These are phyloP conservation scores for Passalora sequoiae DNA, from an alignment of 2,329 filamentous ascomycete genomes.

Conservation along the genomic window DNA sequence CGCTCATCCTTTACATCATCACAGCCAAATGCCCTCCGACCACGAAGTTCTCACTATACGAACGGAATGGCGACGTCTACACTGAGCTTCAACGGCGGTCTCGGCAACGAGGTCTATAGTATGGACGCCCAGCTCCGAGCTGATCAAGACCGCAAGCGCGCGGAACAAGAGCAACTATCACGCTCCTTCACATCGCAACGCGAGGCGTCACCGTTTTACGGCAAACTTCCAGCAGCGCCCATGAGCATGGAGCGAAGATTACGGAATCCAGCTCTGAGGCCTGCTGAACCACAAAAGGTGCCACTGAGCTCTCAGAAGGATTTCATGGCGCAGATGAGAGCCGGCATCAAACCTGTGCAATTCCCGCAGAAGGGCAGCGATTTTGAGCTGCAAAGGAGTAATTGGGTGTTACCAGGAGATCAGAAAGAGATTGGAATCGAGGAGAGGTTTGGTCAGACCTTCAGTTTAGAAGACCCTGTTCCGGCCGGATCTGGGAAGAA, in stretches of 20 bases:
- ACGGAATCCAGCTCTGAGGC: conserved; percentile 49
- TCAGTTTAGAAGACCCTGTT: conserved; percentile 15
- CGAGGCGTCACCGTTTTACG: conserved; percentile 57
- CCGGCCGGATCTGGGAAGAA: conserved; percentile 2
- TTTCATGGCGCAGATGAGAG: conserved; percentile 45
- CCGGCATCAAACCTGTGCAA: conserved; percentile 22
- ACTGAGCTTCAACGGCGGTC: conserved; percentile 13
- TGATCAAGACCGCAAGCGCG: conserved; percentile 15
- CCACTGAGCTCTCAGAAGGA: conserved; percentile 44
- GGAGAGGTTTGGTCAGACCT: conserved; percentile 19
- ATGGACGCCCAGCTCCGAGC: conserved; percentile 23
- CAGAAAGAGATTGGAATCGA: conserved; percentile 21
- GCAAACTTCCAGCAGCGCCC: conserved; percentile 64
- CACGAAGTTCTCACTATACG: conserved; percentile 11
- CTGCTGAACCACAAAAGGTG: conserved; percentile 33
- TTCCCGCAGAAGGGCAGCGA: conserved; percentile 19
- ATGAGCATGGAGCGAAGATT: conserved; percentile 59
- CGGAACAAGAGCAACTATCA: conserved; percentile 19
- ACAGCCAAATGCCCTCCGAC: conserved; percentile 16
- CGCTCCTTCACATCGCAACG: conserved; percentile 32
- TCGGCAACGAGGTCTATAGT: conserved; percentile 22
- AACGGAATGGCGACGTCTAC: conserved; percentile 16
- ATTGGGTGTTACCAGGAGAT: conserved; percentile 19
- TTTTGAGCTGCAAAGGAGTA: conserved; percentile 20
- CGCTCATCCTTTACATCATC: conserved; percentile 16